Base-by-base conservation (phyloP, 805 yeast genomes). In the Martiniozyma abietophila region DNA sequence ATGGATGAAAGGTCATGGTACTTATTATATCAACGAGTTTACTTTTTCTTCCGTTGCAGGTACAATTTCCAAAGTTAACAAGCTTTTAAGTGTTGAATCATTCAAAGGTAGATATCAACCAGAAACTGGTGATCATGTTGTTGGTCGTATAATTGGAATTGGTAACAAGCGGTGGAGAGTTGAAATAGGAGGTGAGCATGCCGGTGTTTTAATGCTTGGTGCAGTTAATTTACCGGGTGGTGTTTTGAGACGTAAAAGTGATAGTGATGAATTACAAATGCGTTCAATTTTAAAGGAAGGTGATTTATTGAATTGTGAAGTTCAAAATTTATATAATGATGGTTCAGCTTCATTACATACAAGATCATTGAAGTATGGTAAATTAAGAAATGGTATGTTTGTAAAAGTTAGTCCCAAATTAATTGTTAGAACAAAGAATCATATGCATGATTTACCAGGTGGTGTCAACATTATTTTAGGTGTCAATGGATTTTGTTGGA, bases 1-100 rank as follows among this genome's bases (percentile, higher is more conserved):
- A 2, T 92, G 97, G 96, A 92, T 92, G 98, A 74, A 94, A 51
- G 98, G 98, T 20, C 98, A 89, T 52, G 98, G 98, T 5, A 92
- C 97, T 0, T 92, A 85, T 54, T 74, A 78, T 45, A 60, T 80
- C 25, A 76, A 74, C 22, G 80, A 79, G 44, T 64, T 69, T 46
- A 85, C 96, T 1, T 85, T 73, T 54, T 80, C 95, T 3, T 80
- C 96, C 0, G 95, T 89, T 6, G 96, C 96, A 0, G 99, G 99
- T 4, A 76, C 77, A 8, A 78, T 92, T 4, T 71, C 82, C 2
- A 69, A 89, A 42, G 96, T 88, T 34, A 92, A 92, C 56, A 75
- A 88, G 48, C 65, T 92, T 39, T 65, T 92, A 38, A 78, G 88
- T 49, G 97, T 92, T 14, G 61, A 74, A 19, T 95, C 97, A 4